Evolutionary conservation across 148 eudicot genomes (phyloP), one percentile per base, ranked within the genome.

Genomic region (Chenopodium formosanum): DNA sequence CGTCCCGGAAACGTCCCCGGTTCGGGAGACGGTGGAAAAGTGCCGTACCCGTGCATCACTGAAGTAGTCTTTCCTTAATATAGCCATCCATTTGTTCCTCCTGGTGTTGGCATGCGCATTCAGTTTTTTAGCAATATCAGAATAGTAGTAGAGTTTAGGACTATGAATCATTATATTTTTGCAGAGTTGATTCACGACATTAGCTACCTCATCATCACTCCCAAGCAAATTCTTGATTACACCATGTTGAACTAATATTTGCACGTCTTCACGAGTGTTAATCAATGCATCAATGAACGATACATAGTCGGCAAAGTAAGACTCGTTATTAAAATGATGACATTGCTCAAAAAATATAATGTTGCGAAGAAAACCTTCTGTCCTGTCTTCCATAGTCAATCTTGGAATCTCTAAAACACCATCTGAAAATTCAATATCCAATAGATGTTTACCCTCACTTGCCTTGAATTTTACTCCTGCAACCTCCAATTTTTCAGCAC

Each of bases 231-330:
- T 67, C 79, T 76, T 79, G 3, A 87, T 71, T 40, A 84, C 80
- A 50, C 83, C 85, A 20, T 23, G 62, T 29, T 80, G 32, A 8
- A 78, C 74, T 1, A 84, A 82, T 17, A 84, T 75, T 32, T 79
- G 70, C 8, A 84, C 87, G 22, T 84, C 89, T 7, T 82, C 77
- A 4, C 78, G 63, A 1, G 87, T 87, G 63, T 82, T 32, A 52
- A 87, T 84, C 73, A 87, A 32, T 9, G 44, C 40, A 23, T 84
- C 78, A 25, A 87, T 14, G 32, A 87, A 79, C 5, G 47, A 17
- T 34, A 84, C 31, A 66, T 79, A 87, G 46, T 84, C 83, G 17
- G 78, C 58, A 10, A 87, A n/a, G 81, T 84, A 84, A 20, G 85
- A 79, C 0, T 37, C 0, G 29, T 87, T 74, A 8, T 19, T 4